These are phyloP conservation scores for Lipomyces oligophaga DNA, from an alignment of 805 yeast species.

Conservation along the genomic window DNA sequence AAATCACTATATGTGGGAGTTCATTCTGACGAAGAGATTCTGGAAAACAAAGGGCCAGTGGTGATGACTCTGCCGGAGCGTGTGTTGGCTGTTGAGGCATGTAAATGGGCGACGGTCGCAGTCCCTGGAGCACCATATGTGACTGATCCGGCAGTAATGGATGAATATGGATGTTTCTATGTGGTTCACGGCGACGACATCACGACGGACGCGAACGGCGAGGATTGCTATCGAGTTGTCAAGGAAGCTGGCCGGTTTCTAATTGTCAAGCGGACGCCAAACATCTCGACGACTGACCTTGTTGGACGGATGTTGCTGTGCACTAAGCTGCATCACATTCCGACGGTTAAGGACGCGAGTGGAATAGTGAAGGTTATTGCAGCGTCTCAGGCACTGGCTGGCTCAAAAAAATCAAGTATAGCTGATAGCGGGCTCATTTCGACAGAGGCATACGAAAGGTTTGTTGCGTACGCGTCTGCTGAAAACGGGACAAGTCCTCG, in stretches of 20 bases:
- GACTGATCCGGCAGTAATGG: constrained; percentile 79
- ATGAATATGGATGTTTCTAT: constrained; percentile 66
- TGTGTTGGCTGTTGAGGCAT: constrained; percentile 77
- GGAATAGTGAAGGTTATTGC: neutral
- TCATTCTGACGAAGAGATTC: constrained; percentile 86
- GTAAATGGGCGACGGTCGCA: constrained; percentile 78
- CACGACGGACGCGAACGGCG: constrained; percentile 92
- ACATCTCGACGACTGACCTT: constrained; percentile 90
- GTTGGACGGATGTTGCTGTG: constrained; percentile 79
- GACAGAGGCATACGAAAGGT: constrained; percentile 44
- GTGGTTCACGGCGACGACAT: constrained; percentile 99
- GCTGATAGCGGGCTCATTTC: constrained; percentile 31
- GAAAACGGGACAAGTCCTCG: constrained; percentile 57
- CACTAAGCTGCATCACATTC: constrained; percentile 56
- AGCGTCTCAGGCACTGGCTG: neutral
- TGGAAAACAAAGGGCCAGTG: constrained; percentile 82
- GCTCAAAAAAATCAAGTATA: neutral
- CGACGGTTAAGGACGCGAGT: constrained; percentile 34
- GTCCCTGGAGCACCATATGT: constrained; percentile 87
- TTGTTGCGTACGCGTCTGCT: constrained; percentile 57
- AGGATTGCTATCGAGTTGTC: constrained; percentile 82
- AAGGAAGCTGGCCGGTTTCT: constrained; percentile 81
- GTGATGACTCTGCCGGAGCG: constrained; percentile 84
- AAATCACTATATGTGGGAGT: constrained; percentile 77
- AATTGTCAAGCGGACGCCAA: constrained; percentile 91